Base-by-base conservation (phyloP, 768 basidiomycete species). In the Leccinum truebloodii region DNA sequence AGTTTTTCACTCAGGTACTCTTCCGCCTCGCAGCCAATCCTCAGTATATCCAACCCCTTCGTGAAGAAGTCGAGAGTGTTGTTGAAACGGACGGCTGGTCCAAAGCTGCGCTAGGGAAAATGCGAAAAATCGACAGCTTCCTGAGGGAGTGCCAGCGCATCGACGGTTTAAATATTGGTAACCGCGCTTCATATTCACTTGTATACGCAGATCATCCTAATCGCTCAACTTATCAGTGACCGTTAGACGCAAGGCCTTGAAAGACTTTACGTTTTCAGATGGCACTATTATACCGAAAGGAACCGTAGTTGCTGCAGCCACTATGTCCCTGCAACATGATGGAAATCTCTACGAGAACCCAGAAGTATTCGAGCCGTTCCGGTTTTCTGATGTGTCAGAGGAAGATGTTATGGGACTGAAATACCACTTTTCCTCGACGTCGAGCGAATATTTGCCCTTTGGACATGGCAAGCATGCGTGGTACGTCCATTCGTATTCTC, bases 201-300 rank as follows among this genome's bases (percentile, higher is more conserved):
- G 7, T 26, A 3, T 10, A 12, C 10, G 7, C 13, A 13, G 12
- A 16, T 9, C 18, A 6, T 12, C 7, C 51, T 32, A 10, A 30
- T 20, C n/a, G n/a, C 8, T 20, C 18, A 5, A 20, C 30, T 16
- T 18, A 7, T 10, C 9, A 53, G 52, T 53, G 2, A 35, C 16
- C 34, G 20, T 53, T 14, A 22, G 13, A 24, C 49, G 49, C 49
- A 51, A 24, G 13, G 52, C 34, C 20, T 22, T 53, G 6, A 53
- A 53, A 20, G 52, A 53, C 52, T 53, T 53, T 35, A 53, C 52
- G 34, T 53, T 53, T 20, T 53, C 52, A 3, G 52, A 53, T 34
- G 52, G 52, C 2, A 53, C 52, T 10, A 24, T 53, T 14, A 34
- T 53, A 53, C 32, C 52, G 5, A 53, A 53, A 22, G 52, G 52